phyloP scores from a whole-genome alignment of 2,329 filamentous ascomycete species.

The Botryotinia narcissicola region DNA sequence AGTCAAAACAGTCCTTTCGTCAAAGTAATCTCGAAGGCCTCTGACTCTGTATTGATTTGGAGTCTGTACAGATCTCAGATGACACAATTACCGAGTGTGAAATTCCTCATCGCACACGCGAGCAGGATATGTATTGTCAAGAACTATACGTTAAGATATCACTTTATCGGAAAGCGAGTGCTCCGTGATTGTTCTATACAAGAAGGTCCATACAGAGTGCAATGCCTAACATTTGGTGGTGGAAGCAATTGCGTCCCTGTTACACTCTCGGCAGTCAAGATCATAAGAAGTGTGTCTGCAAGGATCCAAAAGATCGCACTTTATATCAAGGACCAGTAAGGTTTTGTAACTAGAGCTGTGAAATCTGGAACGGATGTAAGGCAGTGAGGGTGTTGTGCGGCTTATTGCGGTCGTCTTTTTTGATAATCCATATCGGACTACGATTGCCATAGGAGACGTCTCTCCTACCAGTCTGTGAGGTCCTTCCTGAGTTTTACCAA shows the following conservation, averaged over 20 bases:
- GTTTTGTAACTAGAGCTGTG: not conserved
- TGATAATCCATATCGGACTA: conserved; percentile 26
- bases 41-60: not conserved
- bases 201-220: not conserved
- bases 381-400: conserved; percentile 25
- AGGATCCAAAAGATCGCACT: not conserved
- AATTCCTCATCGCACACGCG: not conserved
- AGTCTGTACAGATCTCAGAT: not conserved
- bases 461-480: conserved; percentile 23
- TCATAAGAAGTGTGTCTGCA: not conserved
- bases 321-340: not conserved
- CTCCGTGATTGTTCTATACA: not conserved
- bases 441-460: not conserved
- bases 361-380: not conserved
- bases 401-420: conserved; percentile 30
- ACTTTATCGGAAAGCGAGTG: not conserved
- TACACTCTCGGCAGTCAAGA: not conserved
- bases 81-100: not conserved
- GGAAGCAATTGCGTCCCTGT: not conserved
- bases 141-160: not conserved
- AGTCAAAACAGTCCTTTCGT: not conserved
- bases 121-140: not conserved
- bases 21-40: not conserved
- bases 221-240: not conserved
- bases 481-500: conserved; percentile 31